Conservation (phyloP, 2,329 filamentous ascomycete species). For the Trichoderma semiorbis region DNA sequence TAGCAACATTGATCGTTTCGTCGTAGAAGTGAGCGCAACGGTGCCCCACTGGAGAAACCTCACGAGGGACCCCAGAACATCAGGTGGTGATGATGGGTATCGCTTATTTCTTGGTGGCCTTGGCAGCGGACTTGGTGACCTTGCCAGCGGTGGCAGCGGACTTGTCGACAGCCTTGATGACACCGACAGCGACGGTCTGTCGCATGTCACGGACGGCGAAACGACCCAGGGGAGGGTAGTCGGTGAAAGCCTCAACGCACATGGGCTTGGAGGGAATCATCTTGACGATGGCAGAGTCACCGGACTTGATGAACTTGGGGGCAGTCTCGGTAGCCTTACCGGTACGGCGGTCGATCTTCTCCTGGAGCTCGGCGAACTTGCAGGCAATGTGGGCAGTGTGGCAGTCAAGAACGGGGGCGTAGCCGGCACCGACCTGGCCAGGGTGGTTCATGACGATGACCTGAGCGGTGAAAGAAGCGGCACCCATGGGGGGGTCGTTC, state of each 20-base stretch:
- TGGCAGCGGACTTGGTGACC: slow-evolving; percentile 70
- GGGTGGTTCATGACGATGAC: slow-evolving; percentile 99
- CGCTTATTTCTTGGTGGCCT: slow-evolving; percentile 71
- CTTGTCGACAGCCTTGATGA: slow-evolving; percentile 87
- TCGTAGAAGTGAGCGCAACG: slow-evolving; percentile 45
- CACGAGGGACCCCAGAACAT: slow-evolving; percentile 26
- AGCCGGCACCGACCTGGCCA: slow-evolving; percentile 97
- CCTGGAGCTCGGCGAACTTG: slow-evolving; percentile 98
- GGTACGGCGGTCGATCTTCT: slow-evolving; percentile 99
- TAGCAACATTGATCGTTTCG: slow-evolving; percentile 43
- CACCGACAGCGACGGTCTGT: slow-evolving; percentile 86
- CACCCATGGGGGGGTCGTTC: slow-evolving; percentile 91
- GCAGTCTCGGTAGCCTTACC: slow-evolving; percentile 89
- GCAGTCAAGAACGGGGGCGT: slow-evolving; percentile 98
- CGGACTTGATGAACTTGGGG: slow-evolving; percentile 99
- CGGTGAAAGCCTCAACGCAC: slow-evolving; percentile 99
- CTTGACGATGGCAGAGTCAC: slow-evolving; percentile 99
- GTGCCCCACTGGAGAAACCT: slow-evolving; percentile 25
- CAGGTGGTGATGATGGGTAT: slow-evolving; percentile 23
- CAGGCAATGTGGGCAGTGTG: slow-evolving; percentile 99
- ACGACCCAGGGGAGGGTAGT: slow-evolving; percentile 98
- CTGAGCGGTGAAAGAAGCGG: slow-evolving; percentile 97
- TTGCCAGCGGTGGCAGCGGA: slow-evolving; percentile 54
- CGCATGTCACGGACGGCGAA: slow-evolving; percentile 99
- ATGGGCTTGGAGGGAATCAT: slow-evolving; percentile 99